These are phyloP conservation scores for Auriculariales sp. DNA, from an alignment of 768 basidiomycete species.

Conservation along the genomic window DNA sequence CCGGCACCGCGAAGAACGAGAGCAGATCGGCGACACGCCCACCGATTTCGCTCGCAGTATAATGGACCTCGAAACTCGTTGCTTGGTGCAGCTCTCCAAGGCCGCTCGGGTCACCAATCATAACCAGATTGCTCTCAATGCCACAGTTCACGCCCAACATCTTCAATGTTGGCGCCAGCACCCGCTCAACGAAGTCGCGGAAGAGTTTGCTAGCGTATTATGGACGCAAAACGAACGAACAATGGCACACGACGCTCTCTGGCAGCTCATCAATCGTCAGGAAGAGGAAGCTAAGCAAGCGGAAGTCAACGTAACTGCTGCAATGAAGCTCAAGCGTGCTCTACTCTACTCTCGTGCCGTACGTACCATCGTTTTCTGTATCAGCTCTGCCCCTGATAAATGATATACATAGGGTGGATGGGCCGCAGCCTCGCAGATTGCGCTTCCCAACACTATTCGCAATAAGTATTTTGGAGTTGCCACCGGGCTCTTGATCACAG, in stretches of 20 bases:
- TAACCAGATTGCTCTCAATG: slow-evolving; percentile 74
- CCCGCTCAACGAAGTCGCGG: slow-evolving; percentile 39
- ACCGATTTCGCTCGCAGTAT: slow-evolving; percentile 39
- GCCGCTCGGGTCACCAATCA: slow-evolving; percentile 57
- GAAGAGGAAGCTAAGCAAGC: background rate
- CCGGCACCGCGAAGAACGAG: slow-evolving; percentile 53
- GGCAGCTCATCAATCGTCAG: slow-evolving; percentile 17
- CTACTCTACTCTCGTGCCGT: slow-evolving; percentile 47
- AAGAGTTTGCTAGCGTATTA: slow-evolving; percentile 80
- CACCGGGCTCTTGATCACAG: slow-evolving; percentile 17
- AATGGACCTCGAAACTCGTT: slow-evolving; percentile 46
- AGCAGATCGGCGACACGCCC: slow-evolving; percentile 57
- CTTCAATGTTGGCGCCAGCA: slow-evolving; percentile 26
- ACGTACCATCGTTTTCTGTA: slow-evolving; percentile 11
- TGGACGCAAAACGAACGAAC: slow-evolving; percentile 82
- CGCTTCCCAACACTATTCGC: slow-evolving; percentile 60
- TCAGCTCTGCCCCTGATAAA: background rate
- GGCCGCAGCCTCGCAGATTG: slow-evolving; percentile 75
- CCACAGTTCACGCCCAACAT: slow-evolving; percentile 59
- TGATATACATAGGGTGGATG: slow-evolving; percentile 56
- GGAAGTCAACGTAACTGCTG: background rate
- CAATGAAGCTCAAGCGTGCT: slow-evolving; percentile 4
- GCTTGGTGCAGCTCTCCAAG: slow-evolving; percentile 54
- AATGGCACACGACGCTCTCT: slow-evolving; percentile 62
- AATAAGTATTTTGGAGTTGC: slow-evolving; percentile 58